Conservation (phyloP, 495 filamentous ascomycete species). For the Talaromyces proteolyticus region DNA sequence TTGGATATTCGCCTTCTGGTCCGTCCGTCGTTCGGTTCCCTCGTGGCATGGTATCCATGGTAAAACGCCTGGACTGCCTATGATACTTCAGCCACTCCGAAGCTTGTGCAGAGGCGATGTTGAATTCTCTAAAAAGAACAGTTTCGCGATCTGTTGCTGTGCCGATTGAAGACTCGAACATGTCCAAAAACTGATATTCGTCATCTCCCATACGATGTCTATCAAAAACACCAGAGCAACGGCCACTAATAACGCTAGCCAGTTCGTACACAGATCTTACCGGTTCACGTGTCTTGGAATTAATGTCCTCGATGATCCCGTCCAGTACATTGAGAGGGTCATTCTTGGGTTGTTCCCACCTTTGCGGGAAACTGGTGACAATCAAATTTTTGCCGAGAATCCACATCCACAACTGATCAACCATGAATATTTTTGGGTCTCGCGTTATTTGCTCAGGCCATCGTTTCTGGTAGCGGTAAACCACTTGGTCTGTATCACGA, state of each 20-base stretch:
- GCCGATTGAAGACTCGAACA: conserved; percentile 66
- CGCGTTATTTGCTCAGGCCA: conserved; percentile 15
- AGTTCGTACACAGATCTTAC: conserved; percentile 60
- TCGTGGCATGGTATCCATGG: conserved; percentile 26
- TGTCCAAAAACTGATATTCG: conserved; percentile 64
- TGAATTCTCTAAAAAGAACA: conserved; percentile 58
- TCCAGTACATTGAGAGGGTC: conserved; percentile 60
- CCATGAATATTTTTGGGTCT: conserved; percentile 68
- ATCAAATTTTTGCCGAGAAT: conserved; percentile 59
- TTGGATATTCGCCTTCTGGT: conserved; percentile 14
- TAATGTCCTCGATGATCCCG: conserved; percentile 62
- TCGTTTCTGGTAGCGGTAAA: conserved; percentile 54
- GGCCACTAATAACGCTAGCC: conserved; percentile 57
- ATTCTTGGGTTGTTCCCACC: conserved; percentile 66
- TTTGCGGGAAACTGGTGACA: conserved; percentile 61
- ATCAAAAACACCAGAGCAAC: conserved; percentile 62
- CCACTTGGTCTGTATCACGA: conserved; percentile 65
- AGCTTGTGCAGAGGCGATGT: conserved; percentile 53
- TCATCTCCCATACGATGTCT: conserved; percentile 56
- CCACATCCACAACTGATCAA: conserved; percentile 72
- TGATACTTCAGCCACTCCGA: conserved; percentile 57
- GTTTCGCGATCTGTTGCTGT: conserved; percentile 59
- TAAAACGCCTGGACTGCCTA: conserved; percentile 40
- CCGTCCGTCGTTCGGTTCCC: conserved; percentile 28
- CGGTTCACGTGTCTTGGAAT: conserved; percentile 59